Evolutionary conservation across 768 basidiomycete species (phyloP), one percentile per base, ranked within the genome.

Genomic region (Russula earlei): DNA sequence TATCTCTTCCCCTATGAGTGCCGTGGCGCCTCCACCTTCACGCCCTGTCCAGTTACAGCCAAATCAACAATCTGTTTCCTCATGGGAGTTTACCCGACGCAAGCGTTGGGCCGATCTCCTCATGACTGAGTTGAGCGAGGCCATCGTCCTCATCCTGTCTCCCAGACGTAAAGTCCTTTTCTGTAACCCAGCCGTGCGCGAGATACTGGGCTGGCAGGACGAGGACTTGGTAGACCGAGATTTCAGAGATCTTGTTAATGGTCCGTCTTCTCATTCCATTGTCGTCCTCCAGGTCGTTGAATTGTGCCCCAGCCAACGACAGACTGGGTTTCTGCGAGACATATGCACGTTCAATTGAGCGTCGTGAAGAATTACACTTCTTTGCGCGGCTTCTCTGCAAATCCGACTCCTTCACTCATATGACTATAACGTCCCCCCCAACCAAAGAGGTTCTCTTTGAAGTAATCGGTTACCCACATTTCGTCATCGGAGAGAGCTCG

Each of bases 51-150:
- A 55, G 29, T 40, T 40, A 45, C 48, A 42, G 36, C 22, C 25
- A 49, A 60, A 44, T 40, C 55, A 50, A 27, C 59, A 44, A n/a
- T 36, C 61, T 29, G 54, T 65, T 38, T 41, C 52, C 3, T 46
- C 52, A 38, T 92, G 82, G 63, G 91, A 93, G 67, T 93, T 92
- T 67, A 89, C 87, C 0, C 90, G 88, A 66, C 74, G 90, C 54
- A 91, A 91, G 67, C 77, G 84, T 53, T 93, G 91, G 91, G 84
- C 83, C 17, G 90, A 92, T 67, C 73, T 93, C 14, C 74, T 91
- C 24, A 70, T 87, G 56, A 76, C 81, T 1, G 91, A 91, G 66
- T 77, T 90, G 29, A 80, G 85, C 29, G 90, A 90, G 58, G 81
- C 78, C 17, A 75, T 87, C 65, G 71, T 80, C 33, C 74, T 93